These are phyloP conservation scores for Yamadazyma diospyri DNA, from an alignment of 1,139 yeast genomes.

Conservation along the genomic window DNA sequence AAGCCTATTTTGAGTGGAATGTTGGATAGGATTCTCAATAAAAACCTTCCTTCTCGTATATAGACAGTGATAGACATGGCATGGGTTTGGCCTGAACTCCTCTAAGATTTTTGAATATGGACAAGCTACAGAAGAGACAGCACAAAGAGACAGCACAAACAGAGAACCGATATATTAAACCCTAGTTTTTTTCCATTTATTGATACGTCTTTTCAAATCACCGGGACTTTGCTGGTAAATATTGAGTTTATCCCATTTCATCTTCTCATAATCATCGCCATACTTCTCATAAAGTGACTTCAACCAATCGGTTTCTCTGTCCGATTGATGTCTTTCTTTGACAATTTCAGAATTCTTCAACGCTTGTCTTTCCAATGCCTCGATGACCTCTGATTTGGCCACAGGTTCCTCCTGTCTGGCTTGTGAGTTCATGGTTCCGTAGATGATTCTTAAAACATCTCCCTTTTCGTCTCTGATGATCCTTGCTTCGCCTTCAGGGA, in stretches of 20 bases:
- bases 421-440: constrained; percentile 52
- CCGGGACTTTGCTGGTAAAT: constrained; percentile 83
- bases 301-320: constrained; percentile 76
- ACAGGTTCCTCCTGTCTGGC: constrained; percentile 9
- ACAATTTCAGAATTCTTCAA: constrained; percentile 41
- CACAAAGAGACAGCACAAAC: background rate
- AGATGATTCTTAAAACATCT: constrained; percentile 62
- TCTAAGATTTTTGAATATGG: too few relatives aligned
- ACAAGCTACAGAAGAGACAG: background rate
- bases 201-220: constrained; percentile 66
- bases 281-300: constrained; percentile 62
- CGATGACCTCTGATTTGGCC: constrained; percentile 47
- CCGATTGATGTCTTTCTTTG: constrained; percentile 57
- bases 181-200: constrained; percentile 57
- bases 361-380: constrained; percentile 69
- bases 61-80: too few relatives aligned
- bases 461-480: constrained; percentile 74
- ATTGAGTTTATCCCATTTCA: constrained; percentile 90
- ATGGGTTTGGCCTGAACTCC: too few relatives aligned
- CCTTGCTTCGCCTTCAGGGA: constrained; percentile 80
- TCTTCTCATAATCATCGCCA: constrained; percentile 83
- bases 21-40: constrained; percentile 40
- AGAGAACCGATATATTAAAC: constrained; percentile 21
- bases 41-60: constrained; percentile 32
- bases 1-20: constrained; percentile 51